Base-by-base conservation (phyloP, 2,329 filamentous ascomycete genomes). In the Colletotrichum sp. region DNA sequence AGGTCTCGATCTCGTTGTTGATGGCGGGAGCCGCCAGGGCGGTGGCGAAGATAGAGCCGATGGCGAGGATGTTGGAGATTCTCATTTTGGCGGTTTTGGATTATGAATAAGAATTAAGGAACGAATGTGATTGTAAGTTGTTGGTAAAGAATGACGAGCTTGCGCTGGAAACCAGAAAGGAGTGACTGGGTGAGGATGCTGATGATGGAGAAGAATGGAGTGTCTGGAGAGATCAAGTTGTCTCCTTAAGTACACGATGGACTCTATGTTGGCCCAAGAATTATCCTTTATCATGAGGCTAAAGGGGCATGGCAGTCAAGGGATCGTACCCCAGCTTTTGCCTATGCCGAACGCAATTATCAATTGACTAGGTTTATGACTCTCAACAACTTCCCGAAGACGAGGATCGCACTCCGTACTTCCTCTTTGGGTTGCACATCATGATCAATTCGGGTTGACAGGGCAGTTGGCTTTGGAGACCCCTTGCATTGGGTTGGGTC, bases 151-250 rank as follows among this genome's bases (percentile, higher is more conserved):
- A 44, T 67, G 73, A 57, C 34, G 28, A 44, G 48, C 15, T 52
- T 57, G 34, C 36, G 55, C 63, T 55, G 64, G 66, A 68, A 30
- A 32, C 16, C 34, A 59, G 57, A 39, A 73, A 75, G 34, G 73
- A 75, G 34, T 68, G 73, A 75, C 69, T 75, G 57, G 44, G 71
- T 74, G 73, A 75, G 69, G 28, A 59, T 73, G 73, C 15, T 68
- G 73, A 59, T 32, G 73, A 63, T 60, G 73, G 60, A 48, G 34
- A 24, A 71, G n/a, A 39, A 70, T 48, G 28, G 39, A 18, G 9
- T 12, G 44, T 60, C 1, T 24, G 63, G 55, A 5, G 64, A 52
- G 70, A 34, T 10, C 44, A 12, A 22, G 7, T 13, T 22, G 18
- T 32, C 39, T 22, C 34, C 34, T 75, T 75, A 75, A 68, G 69